Conservation (phyloP, 1,284 basidiomycete species). For the Apiotrichum veenhuisii region DNA sequence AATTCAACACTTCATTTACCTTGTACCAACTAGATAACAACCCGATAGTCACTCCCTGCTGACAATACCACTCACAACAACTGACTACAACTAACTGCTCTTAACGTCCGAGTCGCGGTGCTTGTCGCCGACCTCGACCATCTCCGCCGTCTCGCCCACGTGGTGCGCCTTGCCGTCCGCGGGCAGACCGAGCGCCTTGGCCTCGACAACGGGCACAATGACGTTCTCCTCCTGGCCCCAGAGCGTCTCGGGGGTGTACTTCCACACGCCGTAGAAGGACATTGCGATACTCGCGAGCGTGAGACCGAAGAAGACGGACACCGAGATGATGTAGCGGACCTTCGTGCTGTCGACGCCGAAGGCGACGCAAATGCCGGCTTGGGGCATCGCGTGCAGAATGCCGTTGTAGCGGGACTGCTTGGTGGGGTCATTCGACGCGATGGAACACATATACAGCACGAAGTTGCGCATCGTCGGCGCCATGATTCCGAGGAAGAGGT, state of each 20-base stretch:
- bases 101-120: too few species aligned
- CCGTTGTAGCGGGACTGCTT: constrained; percentile 1
- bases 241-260: constrained; percentile 5
- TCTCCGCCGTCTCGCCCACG: not conserved
- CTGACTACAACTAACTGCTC: too few species aligned
- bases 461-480: too few species aligned
- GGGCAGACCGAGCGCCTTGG: not conserved
- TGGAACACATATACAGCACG: too few species aligned
- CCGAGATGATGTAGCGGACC: constrained; percentile 4
- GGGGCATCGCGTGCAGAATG: constrained; percentile 9
- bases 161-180: not conserved
- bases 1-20: too few species aligned
- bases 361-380: constrained; percentile 2
- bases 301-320: not conserved
- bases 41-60: too few species aligned
- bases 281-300: not conserved
- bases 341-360: constrained; percentile 11
- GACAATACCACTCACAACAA: too few species aligned
- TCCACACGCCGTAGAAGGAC: constrained; percentile 2
- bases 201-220: constrained; percentile 6
- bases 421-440: not conserved
- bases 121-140: not conserved
- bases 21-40: too few species aligned
- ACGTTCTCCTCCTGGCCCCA: constrained; percentile 7
- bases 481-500: too few species aligned